phyloP scores from a whole-genome alignment of 139 green algal genomes.

The Ettlia oleoabundans region DNA sequence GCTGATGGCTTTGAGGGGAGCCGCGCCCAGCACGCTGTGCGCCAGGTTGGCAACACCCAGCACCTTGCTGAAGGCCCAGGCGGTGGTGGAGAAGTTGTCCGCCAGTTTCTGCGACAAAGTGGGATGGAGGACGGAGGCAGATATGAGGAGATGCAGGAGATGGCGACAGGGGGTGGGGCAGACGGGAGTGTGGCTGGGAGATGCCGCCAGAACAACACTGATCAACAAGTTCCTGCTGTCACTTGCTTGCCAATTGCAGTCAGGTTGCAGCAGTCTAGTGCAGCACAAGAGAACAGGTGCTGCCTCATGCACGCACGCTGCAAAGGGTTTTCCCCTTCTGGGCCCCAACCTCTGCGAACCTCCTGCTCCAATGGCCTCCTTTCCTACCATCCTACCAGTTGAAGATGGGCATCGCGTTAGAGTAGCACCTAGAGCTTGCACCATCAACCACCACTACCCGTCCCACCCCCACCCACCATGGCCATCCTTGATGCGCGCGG shows the following conservation, averaged over 20 bases:
- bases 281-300: too few relatives aligned
- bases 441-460: background rate
- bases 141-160: background rate
- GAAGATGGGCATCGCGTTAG: too few relatives aligned
- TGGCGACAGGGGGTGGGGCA: background rate
- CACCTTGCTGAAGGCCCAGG: constrained; percentile 71
- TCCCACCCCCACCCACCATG: constrained; percentile 36
- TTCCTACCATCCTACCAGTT: too few relatives aligned
- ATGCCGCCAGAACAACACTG: background rate
- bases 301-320: too few relatives aligned
- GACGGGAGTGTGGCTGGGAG: background rate
- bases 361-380: too few relatives aligned
- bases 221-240: background rate
- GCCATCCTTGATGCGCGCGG: constrained; percentile 26
- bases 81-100: constrained; percentile 81
- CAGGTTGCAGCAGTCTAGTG: too few relatives aligned
- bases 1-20: constrained; percentile 73
- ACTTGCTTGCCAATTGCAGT: background rate
- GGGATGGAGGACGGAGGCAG: background rate
- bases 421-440: background rate
- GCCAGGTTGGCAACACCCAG: constrained; percentile 81
- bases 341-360: too few relatives aligned
- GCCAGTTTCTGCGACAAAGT: constrained; percentile 58
- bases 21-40: constrained; percentile 83
- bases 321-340: too few relatives aligned